Evolutionary conservation across 345 rosid genomes (phyloP).

Genomic region (Garcia nutans): DNA sequence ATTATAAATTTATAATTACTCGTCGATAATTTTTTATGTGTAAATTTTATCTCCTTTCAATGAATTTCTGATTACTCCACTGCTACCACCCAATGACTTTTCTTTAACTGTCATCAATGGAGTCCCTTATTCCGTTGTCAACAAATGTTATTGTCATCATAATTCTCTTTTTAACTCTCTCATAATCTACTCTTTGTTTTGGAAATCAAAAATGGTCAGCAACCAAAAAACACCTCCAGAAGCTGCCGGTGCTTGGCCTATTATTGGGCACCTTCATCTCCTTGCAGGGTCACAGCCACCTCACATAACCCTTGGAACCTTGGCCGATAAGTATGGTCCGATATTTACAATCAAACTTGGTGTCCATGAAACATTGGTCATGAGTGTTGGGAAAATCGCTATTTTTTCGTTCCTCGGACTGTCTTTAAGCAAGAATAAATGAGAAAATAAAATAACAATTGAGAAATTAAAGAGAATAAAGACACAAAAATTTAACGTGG

Average conservation of each 20-base stretch:
- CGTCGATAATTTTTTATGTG: too few relatives aligned
- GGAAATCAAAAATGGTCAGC: background rate
- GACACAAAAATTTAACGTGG: too few relatives aligned
- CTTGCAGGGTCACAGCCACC: conserved; percentile 9
- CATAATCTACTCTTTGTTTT: background rate
- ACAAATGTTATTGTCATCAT: background rate
- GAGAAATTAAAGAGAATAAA: too few relatives aligned
- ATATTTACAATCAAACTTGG: conserved; percentile 19
- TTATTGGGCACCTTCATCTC: conserved; percentile 21
- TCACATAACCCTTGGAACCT: background rate
- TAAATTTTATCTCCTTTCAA: too few relatives aligned
- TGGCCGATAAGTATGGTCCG: conserved; percentile 21
- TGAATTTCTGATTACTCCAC: too few relatives aligned
- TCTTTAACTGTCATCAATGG: background rate
- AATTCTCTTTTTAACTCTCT: background rate
- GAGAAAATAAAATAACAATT: too few relatives aligned
- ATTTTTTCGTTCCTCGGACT: too few relatives aligned
- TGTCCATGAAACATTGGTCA: background rate
- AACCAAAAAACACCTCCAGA: background rate
- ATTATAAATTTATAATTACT: too few relatives aligned
- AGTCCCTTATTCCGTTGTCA: background rate
- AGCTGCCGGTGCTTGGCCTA: conserved; percentile 14
- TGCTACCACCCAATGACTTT: too few relatives aligned
- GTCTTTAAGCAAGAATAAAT: too few relatives aligned
- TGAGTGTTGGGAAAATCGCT: too few relatives aligned